Percentiles rank a stretch among this genome's conserved stretches.
These are phyloP conservation scores for Marchantia polymorpha DNA, from an alignment of 225 moss, liverwort and hornwort genomes.

Conservation along the genomic window DNA sequence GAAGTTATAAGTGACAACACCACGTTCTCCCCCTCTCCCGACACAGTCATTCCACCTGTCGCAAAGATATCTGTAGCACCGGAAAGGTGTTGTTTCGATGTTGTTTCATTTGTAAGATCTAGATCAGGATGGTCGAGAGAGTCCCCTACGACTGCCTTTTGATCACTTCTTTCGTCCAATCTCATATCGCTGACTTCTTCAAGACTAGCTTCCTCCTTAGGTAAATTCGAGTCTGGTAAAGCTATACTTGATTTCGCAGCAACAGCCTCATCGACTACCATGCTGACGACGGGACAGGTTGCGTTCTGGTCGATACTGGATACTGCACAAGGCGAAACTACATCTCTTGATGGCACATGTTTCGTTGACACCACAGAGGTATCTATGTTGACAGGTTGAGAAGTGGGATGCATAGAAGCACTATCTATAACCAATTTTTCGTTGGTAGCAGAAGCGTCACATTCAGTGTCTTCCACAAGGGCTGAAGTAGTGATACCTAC, in stretches of 20 bases:
- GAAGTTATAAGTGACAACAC: background rate
- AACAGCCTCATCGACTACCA: background rate
- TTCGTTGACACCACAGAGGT: background rate
- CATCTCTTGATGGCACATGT: too few species aligned
- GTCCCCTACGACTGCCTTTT: background rate
- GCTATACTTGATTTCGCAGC: background rate
- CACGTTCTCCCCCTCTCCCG: background rate
- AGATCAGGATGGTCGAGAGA: background rate
- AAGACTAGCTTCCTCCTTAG: background rate
- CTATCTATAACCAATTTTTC: background rate
- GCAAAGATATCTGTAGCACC: background rate
- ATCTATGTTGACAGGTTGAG: background rate
- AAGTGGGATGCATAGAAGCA: background rate
- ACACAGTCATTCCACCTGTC: background rate
- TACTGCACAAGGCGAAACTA: background rate
- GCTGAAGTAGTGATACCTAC: background rate
- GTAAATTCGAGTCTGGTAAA: background rate
- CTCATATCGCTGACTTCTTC: background rate
- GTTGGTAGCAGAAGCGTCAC: background rate
- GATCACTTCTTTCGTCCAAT: background rate
- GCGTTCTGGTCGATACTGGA: background rate
- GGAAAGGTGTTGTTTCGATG: background rate
- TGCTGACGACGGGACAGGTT: background rate
- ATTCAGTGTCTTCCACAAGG: background rate
- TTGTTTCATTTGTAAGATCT: background rate